phyloP scores from a whole-genome alignment of 768 basidiomycete species.

The Calocybe indica region DNA sequence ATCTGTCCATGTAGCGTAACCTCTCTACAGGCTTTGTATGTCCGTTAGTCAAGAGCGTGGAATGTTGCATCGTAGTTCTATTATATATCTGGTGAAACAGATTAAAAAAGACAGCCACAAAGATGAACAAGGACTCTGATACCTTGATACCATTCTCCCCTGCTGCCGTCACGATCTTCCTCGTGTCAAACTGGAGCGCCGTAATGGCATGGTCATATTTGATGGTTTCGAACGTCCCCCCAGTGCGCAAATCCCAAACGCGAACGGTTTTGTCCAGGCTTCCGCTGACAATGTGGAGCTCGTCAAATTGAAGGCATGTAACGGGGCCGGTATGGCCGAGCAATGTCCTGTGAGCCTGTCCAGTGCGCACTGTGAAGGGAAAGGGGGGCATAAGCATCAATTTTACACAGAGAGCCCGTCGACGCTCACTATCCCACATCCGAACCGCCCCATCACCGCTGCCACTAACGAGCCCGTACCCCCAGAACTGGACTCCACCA shows the following conservation, averaged over 20 bases:
- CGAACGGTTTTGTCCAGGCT: conserved; percentile 90
- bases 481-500: conserved; percentile 98
- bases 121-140: conserved; percentile 8
- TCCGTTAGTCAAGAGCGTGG: conserved; percentile 83
- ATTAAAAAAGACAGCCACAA: conserved; percentile 1
- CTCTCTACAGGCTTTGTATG: conserved; percentile 85
- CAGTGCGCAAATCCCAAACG: conserved; percentile 95
- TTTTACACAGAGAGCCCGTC: background rate
- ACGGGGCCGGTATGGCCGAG: conserved; percentile 91
- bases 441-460: conserved; percentile 95
- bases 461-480: conserved; percentile 93
- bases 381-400: background rate
- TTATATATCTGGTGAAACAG: conserved; percentile 73
- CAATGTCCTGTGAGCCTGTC: conserved; percentile 91
- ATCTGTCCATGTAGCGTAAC: conserved; percentile 94
- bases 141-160: conserved; percentile 95
- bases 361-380: conserved; percentile 80
- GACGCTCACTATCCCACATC: conserved; percentile 97
- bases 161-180: conserved; percentile 88
- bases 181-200: conserved; percentile 87
- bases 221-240: conserved; percentile 82
- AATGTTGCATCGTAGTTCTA: conserved; percentile 86
- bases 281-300: conserved; percentile 88
- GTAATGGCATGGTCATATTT: conserved; percentile 90
- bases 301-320: conserved; percentile 95